Base-by-base conservation (phyloP, 73 alveolate genomes). In the Blepharisma japonicum region DNA sequence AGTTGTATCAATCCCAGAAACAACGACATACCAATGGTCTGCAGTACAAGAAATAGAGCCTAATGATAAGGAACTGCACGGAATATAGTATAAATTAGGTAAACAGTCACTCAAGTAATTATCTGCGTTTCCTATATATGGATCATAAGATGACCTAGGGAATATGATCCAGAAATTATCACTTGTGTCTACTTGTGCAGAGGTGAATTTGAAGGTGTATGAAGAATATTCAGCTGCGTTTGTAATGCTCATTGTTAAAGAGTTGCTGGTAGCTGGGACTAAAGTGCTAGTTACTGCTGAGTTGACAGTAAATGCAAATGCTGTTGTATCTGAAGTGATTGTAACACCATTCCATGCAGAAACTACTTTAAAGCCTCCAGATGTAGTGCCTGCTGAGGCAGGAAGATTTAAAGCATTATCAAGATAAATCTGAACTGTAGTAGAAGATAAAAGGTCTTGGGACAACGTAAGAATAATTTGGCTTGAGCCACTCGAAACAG, bases 331-430 rank as follows among this genome's bases (percentile, higher is more conserved):
- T 25, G 38, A 25, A 39, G 14, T 39, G 11, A 61, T 25, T 20
- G 38, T 14, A 61, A 61, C 47, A 1, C 74, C 74, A 5, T 61
- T 61, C 14, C 14, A 61, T 1, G 74, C 14, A 1, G 50, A 20
- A 8, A 61, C 2, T 2, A 61, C 46, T 14, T n/a, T 39, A 25
- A 61, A 61, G 47, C 74, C 74, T 2, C 23, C 74, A 18, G 38
- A 9, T 14, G 74, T 61, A 8, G 14, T 18, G 74, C 74, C 74
- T 14, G 23, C 23, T 14, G 49, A 14, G 0, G 14, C 2, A 61
- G 74, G 74, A 8, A 61, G 23, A 25, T 61, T 39, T 14, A 61
- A 61, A 61, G 74, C 74, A 20, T 20, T 61, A 61, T 61, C 74
- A 61, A 61, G 74, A 8, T 14, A 61, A 3, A 61, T 5, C 47